Base-by-base conservation (phyloP, 2,329 filamentous ascomycete species). In the Sporothrix protearum region DNA sequence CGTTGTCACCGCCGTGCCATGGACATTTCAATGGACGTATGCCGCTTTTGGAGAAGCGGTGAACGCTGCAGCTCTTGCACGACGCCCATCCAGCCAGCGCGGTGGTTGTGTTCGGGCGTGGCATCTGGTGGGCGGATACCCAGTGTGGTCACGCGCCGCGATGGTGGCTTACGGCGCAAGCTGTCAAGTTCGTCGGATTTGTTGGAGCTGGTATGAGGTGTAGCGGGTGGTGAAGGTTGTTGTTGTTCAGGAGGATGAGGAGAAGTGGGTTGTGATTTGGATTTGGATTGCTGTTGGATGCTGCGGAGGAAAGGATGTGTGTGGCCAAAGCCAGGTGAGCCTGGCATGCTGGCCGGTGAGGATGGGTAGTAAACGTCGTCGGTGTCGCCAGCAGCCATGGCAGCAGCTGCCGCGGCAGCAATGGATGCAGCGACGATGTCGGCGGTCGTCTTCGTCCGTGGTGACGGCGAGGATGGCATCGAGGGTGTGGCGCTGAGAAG, bases 11-110 rank as follows among this genome's bases (percentile, higher is more conserved):
- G 72, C 10, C 72, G 72, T 10, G 70, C 33, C 84, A 88, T 88
- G 73, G 86, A 81, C 75, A 82, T 82, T 78, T 90, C 88, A 76
- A 90, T 86, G 8, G 86, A 88, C n/a, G 87, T 86, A 76, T 88
- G 87, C 19, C 88, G 83, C 76, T 88, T 85, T 67, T 88, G 86
- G 81, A 91, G 84, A 71, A 85, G 78, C 2, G 88, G 88, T 30
- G 86, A 89, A 71, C 80, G 85, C 77, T 90, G 88, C 67, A 91
- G 80, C 76, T 91, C 88, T 70, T 86, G 82, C 28, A 91, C 86
- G 6, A 91, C 88, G 33, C 87, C 87, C 25, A 86, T 85, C 88
- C 88, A 91, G 33, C 87, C 87, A 73, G 81, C 80, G 70, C 84
- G 84, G 68, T 87, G 86, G 25, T 80, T 80, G 51, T 80, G 80